Base-by-base conservation (phyloP, 2,329 filamentous ascomycete species). In the Berkeleyomyces rouxiae region DNA sequence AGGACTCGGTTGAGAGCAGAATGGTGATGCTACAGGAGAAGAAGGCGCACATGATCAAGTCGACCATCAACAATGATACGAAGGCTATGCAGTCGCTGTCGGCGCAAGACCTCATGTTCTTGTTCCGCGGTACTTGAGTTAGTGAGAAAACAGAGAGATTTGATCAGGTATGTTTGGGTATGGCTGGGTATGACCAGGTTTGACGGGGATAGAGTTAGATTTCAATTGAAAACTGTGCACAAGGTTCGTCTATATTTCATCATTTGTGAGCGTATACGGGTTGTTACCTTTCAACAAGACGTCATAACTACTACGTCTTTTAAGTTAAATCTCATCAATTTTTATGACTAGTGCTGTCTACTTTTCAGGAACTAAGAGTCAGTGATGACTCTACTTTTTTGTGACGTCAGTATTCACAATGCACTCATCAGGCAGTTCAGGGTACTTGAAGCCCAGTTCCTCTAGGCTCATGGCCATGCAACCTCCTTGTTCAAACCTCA, bases 11-110 rank as follows among this genome's bases (percentile, higher is more conserved):
- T 37, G 93, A 99, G 76, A 93, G 88, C 64, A 84, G 93, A 55
- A 99, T 99, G 81, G 90, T 99, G 2, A 78, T 93, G 67, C 80
- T 99, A 36, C 93, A 99, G 72, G 93, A 99, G 77, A 99, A 99
- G 82, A 99, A 99, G 77, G 90, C 92, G 0, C 92, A 87, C 70
- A 92, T 99, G 88, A 99, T 99, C 70, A 89, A 92, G 68, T 91
- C 90, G 37, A 99, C 93, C 0, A 91, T 99, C 72, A 96, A 97
- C 72, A 87, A 89, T 51, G 92, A 97, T 71, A 86, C 93, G 68
- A 81, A 87, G 55, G 90, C 92, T 0, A 88, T 97, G 82, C 90
- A 97, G 71, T 92, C 90, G 63, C 77, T 99, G 66, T 95, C 85
- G 11, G 85, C 89, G 0, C 87, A 92, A 72, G 93, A 99, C 71